A percentile compares a stretch with the other conserved stretches of the same genome.
Conservation (phyloP, 331 rosid genomes). For the Acacia concinna region DNA sequence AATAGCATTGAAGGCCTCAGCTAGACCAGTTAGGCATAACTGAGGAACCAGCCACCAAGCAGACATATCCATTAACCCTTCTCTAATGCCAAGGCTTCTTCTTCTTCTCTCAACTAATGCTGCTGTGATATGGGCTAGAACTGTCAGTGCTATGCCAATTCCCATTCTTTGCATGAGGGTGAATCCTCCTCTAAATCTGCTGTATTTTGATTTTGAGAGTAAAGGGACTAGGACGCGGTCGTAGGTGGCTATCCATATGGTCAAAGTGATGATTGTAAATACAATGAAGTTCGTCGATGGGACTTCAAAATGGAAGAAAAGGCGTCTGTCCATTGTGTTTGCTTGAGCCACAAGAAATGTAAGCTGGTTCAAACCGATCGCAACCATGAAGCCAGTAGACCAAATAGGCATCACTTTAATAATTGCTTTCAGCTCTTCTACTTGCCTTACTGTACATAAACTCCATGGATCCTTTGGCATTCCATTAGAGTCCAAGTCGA, state of each 20-base stretch:
- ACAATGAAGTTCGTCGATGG: conserved; percentile 53
- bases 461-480: conserved; percentile 57
- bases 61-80: conserved; percentile 59
- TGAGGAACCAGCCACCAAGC: conserved; percentile 74
- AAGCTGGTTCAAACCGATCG: conserved; percentile 39
- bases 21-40: conserved; percentile 50
- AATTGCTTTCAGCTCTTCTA: conserved; percentile 73
- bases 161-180: conserved; percentile 54
- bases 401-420: conserved; percentile 75
- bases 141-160: conserved; percentile 45
- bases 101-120: conserved; percentile 55
- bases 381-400: conserved; percentile 63
- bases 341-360: conserved; percentile 60
- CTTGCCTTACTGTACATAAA: conserved; percentile 69
- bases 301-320: conserved; percentile 34
- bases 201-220: conserved; percentile 32
- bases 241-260: conserved; percentile 54
- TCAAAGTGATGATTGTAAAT: conserved; percentile 44
- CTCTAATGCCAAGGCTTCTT: conserved; percentile 45
- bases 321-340: conserved; percentile 49
- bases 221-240: conserved; percentile 52
- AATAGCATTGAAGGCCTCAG: conserved; percentile 64
- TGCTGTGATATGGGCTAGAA: conserved; percentile 35
- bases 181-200: conserved; percentile 29
- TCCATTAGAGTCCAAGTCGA: conserved; percentile 53